These are phyloP conservation scores for Fusarium irregulare DNA, from an alignment of 2,329 filamentous ascomycete genomes.

Conservation along the genomic window DNA sequence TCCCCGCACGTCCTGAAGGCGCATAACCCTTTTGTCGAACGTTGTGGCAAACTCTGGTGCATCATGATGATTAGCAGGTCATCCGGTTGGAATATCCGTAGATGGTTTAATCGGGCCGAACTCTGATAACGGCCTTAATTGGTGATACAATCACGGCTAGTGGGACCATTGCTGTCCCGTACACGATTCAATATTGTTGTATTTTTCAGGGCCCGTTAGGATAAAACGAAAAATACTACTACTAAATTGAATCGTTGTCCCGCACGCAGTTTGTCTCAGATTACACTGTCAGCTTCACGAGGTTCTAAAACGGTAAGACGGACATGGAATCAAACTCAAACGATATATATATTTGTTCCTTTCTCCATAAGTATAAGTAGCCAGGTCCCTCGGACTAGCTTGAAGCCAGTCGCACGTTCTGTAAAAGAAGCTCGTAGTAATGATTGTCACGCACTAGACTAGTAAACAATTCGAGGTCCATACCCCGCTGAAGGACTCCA, in stretches of 20 bases:
- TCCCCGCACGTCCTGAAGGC: not conserved
- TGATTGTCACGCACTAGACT: not conserved
- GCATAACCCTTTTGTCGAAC: not conserved
- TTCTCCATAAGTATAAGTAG: too few species aligned
- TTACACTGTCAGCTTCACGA: too few species aligned
- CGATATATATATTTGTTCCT: too few species aligned
- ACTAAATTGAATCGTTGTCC: not conserved
- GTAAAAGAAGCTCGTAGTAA: too few species aligned
- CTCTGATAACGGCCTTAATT: not conserved
- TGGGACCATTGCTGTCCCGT: not conserved
- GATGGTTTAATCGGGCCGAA: not conserved
- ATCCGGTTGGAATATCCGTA: not conserved
- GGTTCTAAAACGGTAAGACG: too few species aligned
- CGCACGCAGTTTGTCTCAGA: too few species aligned
- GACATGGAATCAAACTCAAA: too few species aligned
- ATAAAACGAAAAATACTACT: too few species aligned
- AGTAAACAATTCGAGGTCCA: slow-evolving; percentile 2
- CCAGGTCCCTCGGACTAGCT: too few species aligned
- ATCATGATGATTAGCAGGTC: not conserved
- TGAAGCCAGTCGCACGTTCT: too few species aligned
- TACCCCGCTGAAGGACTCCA: not conserved
- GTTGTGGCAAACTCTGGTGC: not conserved
- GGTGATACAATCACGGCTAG: not conserved
- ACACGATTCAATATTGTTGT: too few species aligned
- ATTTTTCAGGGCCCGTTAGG: too few species aligned